A percentile compares a stretch with the other conserved stretches of the same genome.
These are phyloP conservation scores for Xylaria sp. DNA, from an alignment of 2,329 filamentous ascomycete species.

Conservation along the genomic window DNA sequence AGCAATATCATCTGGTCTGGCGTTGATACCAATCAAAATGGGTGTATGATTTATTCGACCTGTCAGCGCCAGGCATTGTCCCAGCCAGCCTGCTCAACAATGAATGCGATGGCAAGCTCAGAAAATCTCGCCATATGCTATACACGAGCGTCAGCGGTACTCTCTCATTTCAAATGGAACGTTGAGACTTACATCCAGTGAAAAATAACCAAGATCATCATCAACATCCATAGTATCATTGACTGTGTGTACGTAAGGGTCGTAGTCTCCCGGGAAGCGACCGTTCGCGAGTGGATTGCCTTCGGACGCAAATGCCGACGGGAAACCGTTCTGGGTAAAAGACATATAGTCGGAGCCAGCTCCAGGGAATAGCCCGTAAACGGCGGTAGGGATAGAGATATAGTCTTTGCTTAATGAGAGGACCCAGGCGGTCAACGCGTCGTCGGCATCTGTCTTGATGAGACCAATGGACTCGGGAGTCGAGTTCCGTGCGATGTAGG, in stretches of 20 bases:
- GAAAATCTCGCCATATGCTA: slow-evolving; percentile 56
- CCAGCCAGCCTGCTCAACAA: slow-evolving; percentile 55
- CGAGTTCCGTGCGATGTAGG: slow-evolving; percentile 50
- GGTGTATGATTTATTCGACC: background rate
- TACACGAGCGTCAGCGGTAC: slow-evolving; percentile 25
- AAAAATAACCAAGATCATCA: slow-evolving; percentile 54
- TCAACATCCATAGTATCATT: slow-evolving; percentile 54
- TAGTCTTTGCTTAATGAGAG: slow-evolving; percentile 52
- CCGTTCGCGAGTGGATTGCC: slow-evolving; percentile 51
- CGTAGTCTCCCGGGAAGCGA: slow-evolving; percentile 40
- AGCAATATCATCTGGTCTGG: background rate
- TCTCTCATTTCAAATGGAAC: background rate
- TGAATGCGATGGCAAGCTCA: slow-evolving; percentile 54
- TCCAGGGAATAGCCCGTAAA: slow-evolving; percentile 48
- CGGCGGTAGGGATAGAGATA: slow-evolving; percentile 50
- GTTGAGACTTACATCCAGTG: slow-evolving; percentile 50
- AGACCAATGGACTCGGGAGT: slow-evolving; percentile 54
- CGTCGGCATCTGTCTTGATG: slow-evolving; percentile 54
- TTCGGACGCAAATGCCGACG: slow-evolving; percentile 54
- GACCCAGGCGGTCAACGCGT: slow-evolving; percentile 52
- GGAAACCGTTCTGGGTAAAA: slow-evolving; percentile 54
- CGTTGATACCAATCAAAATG: background rate
- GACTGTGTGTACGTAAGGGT: slow-evolving; percentile 53
- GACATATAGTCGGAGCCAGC: slow-evolving; percentile 58
- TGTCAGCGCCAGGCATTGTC: slow-evolving; percentile 53